Percentiles rank a stretch among this genome's conserved stretches.
phyloP scores from a whole-genome alignment of 805 yeast genomes.

The Cephaloascus albidus region DNA sequence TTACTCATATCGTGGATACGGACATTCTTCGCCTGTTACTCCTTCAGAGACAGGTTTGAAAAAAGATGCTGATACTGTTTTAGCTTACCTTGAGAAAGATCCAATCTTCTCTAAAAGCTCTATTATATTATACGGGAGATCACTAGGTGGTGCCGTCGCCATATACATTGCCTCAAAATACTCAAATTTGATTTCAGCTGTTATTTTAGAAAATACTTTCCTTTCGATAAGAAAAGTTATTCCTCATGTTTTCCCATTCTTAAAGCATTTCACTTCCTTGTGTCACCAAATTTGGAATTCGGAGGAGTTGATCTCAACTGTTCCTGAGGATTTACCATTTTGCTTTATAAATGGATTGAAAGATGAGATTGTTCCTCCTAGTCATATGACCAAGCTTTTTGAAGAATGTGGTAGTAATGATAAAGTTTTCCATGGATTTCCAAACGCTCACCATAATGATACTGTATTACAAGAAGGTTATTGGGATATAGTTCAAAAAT shows the following conservation, averaged over 20 bases:
- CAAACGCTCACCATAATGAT: conserved; percentile 71
- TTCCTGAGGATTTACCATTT: conserved; percentile 51
- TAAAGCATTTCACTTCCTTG: conserved; percentile 43
- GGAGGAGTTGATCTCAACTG: conserved; percentile 42
- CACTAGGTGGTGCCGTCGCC: conserved; percentile 93
- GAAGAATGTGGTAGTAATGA: conserved; percentile 37
- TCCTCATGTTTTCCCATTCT: conserved; percentile 67
- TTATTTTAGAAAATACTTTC: conserved; percentile 84
- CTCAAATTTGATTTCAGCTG: conserved; percentile 42
- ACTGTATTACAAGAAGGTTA: conserved; percentile 68
- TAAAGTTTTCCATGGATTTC: conserved; percentile 48
- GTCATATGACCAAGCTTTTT: conserved; percentile 59
- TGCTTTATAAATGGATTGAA: conserved; percentile 61
- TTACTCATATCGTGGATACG: conserved; percentile 89
- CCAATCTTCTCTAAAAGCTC: conserved; percentile 41
- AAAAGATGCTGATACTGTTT: conserved; percentile 66
- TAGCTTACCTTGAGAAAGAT: conserved; percentile 48
- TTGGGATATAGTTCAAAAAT: conserved; percentile 61
- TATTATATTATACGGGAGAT: conserved; percentile 73
- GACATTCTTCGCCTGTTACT: conserved; percentile 56
- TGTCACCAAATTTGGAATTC: conserved; percentile 84
- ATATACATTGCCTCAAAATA: conserved; percentile 65
- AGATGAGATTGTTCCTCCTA: conserved; percentile 91
- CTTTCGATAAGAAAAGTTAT: conserved; percentile 62
- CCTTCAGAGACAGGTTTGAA: conserved; percentile 78